phyloP scores from a whole-genome alignment of 2,329 filamentous ascomycete species.

The Xylaria sp. region DNA sequence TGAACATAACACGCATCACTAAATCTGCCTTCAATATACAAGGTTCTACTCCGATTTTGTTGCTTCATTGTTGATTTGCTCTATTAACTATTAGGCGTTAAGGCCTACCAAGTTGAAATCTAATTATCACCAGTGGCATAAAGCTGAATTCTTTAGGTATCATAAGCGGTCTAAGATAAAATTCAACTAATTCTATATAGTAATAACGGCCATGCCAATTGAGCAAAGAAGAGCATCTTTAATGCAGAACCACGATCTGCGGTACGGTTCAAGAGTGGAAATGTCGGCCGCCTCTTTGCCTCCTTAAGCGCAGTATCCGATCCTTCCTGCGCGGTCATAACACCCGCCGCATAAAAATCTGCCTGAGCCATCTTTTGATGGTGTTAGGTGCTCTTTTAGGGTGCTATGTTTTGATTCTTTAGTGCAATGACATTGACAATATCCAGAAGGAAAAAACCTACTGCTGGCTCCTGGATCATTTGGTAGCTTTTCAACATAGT shows the following conservation, averaged over 20 bases:
- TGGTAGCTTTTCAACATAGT: not conserved
- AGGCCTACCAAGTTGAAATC: too few relatives aligned
- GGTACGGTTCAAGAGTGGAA: not conserved
- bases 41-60: too few relatives aligned
- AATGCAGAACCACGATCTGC: not conserved
- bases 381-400: not conserved
- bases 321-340: conserved; percentile 19
- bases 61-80: too few relatives aligned
- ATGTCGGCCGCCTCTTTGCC: not conserved
- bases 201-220: too few relatives aligned
- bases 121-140: too few relatives aligned
- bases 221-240: not conserved
- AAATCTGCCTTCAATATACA: too few relatives aligned
- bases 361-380: conserved; percentile 10
- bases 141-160: too few relatives aligned
- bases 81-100: too few relatives aligned
- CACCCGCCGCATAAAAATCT: conserved; percentile 37
- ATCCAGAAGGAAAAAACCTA: not conserved
- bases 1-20: too few relatives aligned
- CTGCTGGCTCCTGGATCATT: not conserved
- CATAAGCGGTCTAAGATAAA: too few relatives aligned
- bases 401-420: not conserved
- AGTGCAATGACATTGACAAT: conserved; percentile 24
- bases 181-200: too few relatives aligned
- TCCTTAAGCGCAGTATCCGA: conserved; percentile 32